Percentiles rank a stretch among this genome's conserved stretches.
Conservation (phyloP, 169 alveolate genomes). For the Eimeria praecox region DNA sequence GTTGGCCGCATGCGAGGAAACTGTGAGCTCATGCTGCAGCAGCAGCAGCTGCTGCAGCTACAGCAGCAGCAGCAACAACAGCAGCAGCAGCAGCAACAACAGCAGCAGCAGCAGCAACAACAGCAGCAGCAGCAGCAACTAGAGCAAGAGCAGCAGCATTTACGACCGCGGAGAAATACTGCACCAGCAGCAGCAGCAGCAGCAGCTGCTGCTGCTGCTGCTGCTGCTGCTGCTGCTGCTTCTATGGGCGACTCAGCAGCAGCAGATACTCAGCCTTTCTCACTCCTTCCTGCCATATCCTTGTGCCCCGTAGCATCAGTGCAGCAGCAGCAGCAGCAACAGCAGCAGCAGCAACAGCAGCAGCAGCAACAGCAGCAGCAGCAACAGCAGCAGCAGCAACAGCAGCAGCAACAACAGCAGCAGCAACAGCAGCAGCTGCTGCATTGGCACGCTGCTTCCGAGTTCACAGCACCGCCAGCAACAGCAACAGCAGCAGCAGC, state of each 20-base stretch:
- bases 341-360: not conserved
- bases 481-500: not conserved
- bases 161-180: conserved; percentile 37
- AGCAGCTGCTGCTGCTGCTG: not conserved
- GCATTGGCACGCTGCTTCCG: not conserved
- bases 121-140: not conserved
- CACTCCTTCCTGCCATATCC: not conserved
- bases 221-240: conserved; percentile 1
- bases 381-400: conserved; percentile 28
- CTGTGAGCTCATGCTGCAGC: conserved; percentile 10
- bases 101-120: not conserved
- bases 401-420: not conserved
- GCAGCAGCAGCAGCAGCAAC: conserved; percentile 57
- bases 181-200: conserved; percentile 40
- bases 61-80: conserved; percentile 28
- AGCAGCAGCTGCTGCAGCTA: not conserved
- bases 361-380: not conserved
- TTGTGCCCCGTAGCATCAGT: not conserved
- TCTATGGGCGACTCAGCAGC: not conserved
- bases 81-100: not conserved
- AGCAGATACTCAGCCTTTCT: not conserved
- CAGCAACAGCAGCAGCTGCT: not conserved
- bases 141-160: conserved; percentile 10
- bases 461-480: not conserved
- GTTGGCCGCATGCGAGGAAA: conserved; percentile 26